Evolutionary conservation across 805 yeast species (phyloP), one percentile per base, ranked within the genome.

Genomic region (Spencermartinsiella europaea): DNA sequence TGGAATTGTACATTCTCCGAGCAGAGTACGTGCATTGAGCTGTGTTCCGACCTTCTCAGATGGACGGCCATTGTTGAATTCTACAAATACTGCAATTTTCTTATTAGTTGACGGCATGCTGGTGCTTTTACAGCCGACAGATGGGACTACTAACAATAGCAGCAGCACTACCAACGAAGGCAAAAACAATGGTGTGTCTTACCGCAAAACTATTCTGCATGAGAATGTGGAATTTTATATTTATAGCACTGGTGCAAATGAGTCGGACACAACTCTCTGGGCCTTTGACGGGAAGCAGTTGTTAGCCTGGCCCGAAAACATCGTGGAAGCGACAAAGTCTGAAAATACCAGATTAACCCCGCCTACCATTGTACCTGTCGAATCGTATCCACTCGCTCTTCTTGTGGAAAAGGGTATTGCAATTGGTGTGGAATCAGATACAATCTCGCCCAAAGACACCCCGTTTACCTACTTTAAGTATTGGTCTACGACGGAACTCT

Each of bases 341-440:
- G 39, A 25, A 21, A 36, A 21, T 17, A 22, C 44, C 20, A 25
- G 12, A 12, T 12, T 25, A 12, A 27, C 16, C 15, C 25, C 35
- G 22, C 62, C 57, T 1, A 52, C 58, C 31, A 38, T 48, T 5
- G 56, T 65, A 2, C 68, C 47, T 46, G 57, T 71, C n/a, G 74
- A 72, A 25, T 65, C 74, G n/a, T 77, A 76, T 55, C 82, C 82
- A 0, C 59, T 77, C 19, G 70, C 76, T 3, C 63, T 73, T 28
- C 62, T 75, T 31, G 51, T 65, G n/a, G 68, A 66, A 31, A 74
- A 76, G 46, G 80, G 79, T 28, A 62, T 75, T 42, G 61, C 76
- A 5, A 65, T 74, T 44, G 77, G 80, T 3, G 58, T 75, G n/a
- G 80, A 76, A 45, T 60, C 74, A 7, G 78, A 74, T 45, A 54